Conservation (phyloP, 2,329 filamentous ascomycete species). For the Endoconidiophora polonica region DNA sequence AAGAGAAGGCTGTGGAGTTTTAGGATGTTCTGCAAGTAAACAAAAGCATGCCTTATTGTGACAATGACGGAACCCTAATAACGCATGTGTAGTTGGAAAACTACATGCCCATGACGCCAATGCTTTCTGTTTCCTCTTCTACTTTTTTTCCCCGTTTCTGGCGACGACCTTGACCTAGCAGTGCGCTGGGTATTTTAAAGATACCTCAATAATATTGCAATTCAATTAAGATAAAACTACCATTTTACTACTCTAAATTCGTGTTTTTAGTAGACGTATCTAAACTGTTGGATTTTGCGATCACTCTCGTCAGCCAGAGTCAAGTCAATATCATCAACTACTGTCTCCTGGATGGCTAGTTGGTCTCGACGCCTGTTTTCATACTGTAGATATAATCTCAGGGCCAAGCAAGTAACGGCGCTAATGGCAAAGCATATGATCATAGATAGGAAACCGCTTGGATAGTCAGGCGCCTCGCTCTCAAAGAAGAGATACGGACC, state of each 20-base stretch:
- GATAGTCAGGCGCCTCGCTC: slow-evolving; percentile 41
- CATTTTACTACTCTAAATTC: neutral
- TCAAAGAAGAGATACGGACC: slow-evolving; percentile 42
- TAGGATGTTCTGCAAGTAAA: neutral
- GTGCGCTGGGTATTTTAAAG: neutral
- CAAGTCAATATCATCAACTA: slow-evolving; percentile 2
- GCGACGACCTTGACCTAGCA: neutral
- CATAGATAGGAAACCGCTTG: slow-evolving; percentile 43
- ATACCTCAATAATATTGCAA: neutral
- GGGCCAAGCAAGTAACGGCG: slow-evolving; percentile 24
- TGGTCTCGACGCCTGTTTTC: slow-evolving; percentile 37
- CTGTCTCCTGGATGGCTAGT: slow-evolving; percentile 1
- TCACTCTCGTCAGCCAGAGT: slow-evolving; percentile 33
- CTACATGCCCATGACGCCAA: too few species aligned
- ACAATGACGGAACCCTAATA: too few species aligned
- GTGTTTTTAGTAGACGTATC: slow-evolving; percentile 27
- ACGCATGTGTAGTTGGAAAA: too few species aligned
- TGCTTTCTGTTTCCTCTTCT: too few species aligned
- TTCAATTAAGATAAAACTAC: too few species aligned
- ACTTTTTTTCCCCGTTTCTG: too few species aligned
- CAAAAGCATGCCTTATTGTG: neutral
- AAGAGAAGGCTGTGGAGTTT: slow-evolving; percentile 2
- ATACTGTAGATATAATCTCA: slow-evolving; percentile 32
- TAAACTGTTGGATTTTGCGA: slow-evolving; percentile 35
- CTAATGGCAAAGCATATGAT: slow-evolving; percentile 40